Percentiles rank a stretch among this genome's conserved stretches.
Conservation (phyloP, 805 yeast species). For the Hanseniaspora taiwanica region DNA sequence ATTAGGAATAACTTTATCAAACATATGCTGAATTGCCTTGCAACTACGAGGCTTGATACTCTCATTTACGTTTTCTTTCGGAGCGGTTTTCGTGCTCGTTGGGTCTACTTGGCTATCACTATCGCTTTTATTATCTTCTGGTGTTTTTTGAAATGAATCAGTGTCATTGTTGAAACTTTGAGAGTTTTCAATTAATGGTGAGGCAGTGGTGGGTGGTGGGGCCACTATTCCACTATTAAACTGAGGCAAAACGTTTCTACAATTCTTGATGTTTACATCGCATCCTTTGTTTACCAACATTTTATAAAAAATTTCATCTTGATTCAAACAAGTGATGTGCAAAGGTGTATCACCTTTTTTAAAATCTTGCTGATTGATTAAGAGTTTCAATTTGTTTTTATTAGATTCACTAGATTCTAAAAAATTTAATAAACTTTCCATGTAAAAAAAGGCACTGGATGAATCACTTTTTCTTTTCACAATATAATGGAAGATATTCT, state of each 20-base stretch:
- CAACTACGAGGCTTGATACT: background rate
- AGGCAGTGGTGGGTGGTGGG: background rate
- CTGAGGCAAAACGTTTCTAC: background rate
- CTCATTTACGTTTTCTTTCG: too few relatives aligned
- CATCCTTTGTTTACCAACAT: background rate
- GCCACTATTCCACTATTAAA: background rate
- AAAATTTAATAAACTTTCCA: slow-evolving; percentile 38
- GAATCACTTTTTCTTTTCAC: slow-evolving; percentile 44
- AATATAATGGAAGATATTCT: slow-evolving; percentile 53
- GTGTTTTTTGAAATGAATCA: too few relatives aligned
- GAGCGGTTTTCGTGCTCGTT: background rate
- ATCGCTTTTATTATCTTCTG: too few relatives aligned
- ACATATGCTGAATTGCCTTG: background rate
- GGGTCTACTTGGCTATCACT: too few relatives aligned
- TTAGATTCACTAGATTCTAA: background rate
- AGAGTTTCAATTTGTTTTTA: background rate
- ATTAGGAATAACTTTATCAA: background rate
- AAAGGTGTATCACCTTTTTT: background rate
- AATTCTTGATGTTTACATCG: slow-evolving; percentile 7
- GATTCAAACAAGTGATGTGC: slow-evolving; percentile 1
- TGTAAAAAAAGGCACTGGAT: slow-evolving; percentile 72
- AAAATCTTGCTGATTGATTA: slow-evolving; percentile 1
- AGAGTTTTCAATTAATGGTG: background rate
- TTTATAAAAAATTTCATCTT: slow-evolving; percentile 7
- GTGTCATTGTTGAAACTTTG: too few relatives aligned